Evolutionary conservation across 2,329 filamentous ascomycete genomes (phyloP).

Genomic region (Cryphonectria naterciae): DNA sequence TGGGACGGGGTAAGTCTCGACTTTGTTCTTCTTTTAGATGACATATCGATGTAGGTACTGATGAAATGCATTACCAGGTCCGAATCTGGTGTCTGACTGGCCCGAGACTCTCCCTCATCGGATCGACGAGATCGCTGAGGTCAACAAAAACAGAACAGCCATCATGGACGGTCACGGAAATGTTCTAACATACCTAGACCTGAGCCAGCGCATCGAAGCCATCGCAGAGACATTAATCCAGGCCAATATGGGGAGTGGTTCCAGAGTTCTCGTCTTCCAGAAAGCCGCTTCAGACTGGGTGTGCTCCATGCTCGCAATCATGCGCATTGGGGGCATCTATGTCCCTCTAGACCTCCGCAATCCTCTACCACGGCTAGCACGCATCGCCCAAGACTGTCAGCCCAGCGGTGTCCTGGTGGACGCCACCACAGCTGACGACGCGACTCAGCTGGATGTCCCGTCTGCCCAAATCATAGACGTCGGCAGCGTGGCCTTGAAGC

Average conservation of each 20-base stretch:
- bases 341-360: constrained; percentile 46
- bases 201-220: background rate
- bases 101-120: background rate
- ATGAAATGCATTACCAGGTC: background rate
- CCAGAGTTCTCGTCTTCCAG: background rate
- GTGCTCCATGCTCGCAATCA: constrained; percentile 46
- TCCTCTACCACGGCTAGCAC: constrained; percentile 37
- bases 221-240: background rate
- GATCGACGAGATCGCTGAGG: background rate
- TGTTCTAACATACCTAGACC: background rate
- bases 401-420: background rate
- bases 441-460: background rate
- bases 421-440: background rate
- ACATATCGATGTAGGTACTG: background rate
- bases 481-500: background rate
- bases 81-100: background rate
- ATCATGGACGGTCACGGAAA: background rate
- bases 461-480: background rate
- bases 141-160: background rate
- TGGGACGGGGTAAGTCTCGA: background rate
- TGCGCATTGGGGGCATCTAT: constrained; percentile 43
- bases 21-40: background rate
- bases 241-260: background rate
- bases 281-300: constrained; percentile 38
- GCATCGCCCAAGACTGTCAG: constrained; percentile 32